Base-by-base conservation (phyloP, 2,329 filamentous ascomycete genomes). In the Alternaria sp. region DNA sequence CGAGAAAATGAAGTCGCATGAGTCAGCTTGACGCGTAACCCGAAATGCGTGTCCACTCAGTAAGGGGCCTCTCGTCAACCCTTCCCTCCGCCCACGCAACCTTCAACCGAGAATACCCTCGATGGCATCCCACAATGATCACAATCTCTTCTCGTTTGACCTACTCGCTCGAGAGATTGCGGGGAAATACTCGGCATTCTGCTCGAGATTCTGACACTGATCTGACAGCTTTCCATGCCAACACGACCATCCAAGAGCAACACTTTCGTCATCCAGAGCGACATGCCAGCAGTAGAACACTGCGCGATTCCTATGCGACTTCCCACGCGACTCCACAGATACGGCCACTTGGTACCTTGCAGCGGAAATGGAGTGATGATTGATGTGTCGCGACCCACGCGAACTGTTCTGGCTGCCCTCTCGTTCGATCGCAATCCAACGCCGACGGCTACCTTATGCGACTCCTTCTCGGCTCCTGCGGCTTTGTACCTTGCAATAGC, bases 11-110 rank as follows among this genome's bases (percentile, higher is more conserved):
- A 50, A 36, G 45, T 16, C 22, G 44, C 57, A 48, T 56, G 57
- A 56, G 18, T 57, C 52, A 25, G 51, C 27, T 43, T 20, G 43
- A 60, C 52, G 57, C 52, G 52, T 57, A 56, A 51, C 45, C 57
- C 18, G 32, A 46, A 41, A 28, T 54, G 22, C 10, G 20, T 44
- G 30, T 46, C 56, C 56, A 54, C 49, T 25, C 38, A 22, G 41
- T 36, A 51, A 27, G 34, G 34, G 27, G 32, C 11, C 27, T 48
- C 14, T 34, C 50, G 32, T 28, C 49, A 30, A 46, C 56, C 16
- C 18, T 46, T 43, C 11, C 41, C 41, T 41, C 18, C 18, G 12
- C 32, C 41, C 30, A 36, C 20, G 30, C 32, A 9, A 38, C 46
- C 20, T 36, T 11, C 30, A 36, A n/a, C 46, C 32, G 46, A 50